phyloP scores from a whole-genome alignment of 176 grass and related monocot species.

The Tuctoria greenei region DNA sequence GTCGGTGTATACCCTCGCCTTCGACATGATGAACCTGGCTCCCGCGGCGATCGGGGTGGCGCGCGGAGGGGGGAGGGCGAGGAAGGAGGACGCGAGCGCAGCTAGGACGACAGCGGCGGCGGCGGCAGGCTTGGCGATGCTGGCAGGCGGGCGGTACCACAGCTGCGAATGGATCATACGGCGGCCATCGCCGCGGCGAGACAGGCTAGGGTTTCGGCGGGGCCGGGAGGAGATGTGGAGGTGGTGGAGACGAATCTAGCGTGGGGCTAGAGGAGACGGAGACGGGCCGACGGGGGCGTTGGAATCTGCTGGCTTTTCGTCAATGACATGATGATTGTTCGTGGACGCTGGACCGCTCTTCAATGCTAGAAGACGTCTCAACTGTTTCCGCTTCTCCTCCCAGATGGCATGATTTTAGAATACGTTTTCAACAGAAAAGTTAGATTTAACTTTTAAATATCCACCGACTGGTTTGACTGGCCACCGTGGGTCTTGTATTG shows the following conservation, averaged over 20 bases:
- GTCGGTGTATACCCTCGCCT: slow-evolving; percentile 70
- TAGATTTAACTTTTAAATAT: too few relatives aligned
- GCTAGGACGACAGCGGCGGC: slow-evolving; percentile 37
- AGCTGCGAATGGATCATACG: slow-evolving; percentile 42
- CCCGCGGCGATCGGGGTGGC: slow-evolving; percentile 22
- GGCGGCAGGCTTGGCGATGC: slow-evolving; percentile 23
- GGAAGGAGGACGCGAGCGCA: slow-evolving; percentile 47
- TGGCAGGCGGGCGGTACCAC: not conserved
- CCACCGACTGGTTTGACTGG: too few relatives aligned
- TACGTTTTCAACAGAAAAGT: too few relatives aligned
- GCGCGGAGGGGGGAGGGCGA: slow-evolving; percentile 3
- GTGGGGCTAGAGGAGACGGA: slow-evolving; percentile 16
- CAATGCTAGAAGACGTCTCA: not conserved
- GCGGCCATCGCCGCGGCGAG: slow-evolving; percentile 48
- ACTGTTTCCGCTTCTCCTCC: not conserved
- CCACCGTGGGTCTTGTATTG: too few relatives aligned
- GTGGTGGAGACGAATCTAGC: slow-evolving; percentile 18
- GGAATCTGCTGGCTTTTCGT: slow-evolving; percentile 32
- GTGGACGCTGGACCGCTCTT: not conserved
- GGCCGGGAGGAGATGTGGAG: not conserved
- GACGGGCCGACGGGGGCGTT: slow-evolving; percentile 12
- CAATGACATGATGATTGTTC: slow-evolving; percentile 17
- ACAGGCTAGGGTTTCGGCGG: slow-evolving; percentile 51
- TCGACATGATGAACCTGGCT: slow-evolving; percentile 54
- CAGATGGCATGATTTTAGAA: too few relatives aligned